These are phyloP conservation scores for Talaromyces sp. DNA, from an alignment of 2,329 filamentous ascomycete species.

Conservation along the genomic window DNA sequence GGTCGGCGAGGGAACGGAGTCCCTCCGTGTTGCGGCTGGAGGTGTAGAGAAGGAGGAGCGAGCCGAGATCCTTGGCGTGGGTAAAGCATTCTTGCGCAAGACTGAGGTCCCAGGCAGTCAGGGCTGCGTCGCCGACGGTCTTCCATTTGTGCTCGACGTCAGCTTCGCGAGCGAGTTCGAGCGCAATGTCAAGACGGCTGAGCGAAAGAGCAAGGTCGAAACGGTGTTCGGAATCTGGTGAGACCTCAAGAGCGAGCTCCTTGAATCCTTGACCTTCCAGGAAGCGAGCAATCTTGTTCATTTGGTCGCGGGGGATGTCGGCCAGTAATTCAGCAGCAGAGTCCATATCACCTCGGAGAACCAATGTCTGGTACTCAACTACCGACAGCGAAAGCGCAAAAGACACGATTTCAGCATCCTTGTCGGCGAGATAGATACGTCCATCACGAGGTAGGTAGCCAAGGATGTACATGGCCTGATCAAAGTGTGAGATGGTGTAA, in stretches of 20 bases:
- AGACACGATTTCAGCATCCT: conserved; percentile 87
- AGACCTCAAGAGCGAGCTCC: conserved; percentile 88
- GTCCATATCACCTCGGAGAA: conserved; percentile 90
- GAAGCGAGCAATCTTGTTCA: conserved; percentile 98
- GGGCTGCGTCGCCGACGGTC: conserved; percentile 86
- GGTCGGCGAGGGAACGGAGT: conserved; percentile 65
- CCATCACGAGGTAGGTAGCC: conserved; percentile 94
- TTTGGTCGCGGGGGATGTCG: conserved; percentile 83
- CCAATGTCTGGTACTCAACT: conserved; percentile 93
- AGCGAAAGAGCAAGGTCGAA: conserved; percentile 86
- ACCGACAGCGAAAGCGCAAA: conserved; percentile 88
- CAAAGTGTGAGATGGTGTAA: conserved; percentile 96
- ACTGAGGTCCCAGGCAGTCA: conserved; percentile 78
- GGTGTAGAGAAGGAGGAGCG: conserved; percentile 80
- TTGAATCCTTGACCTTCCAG: conserved; percentile 96
- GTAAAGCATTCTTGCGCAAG: conserved; percentile 92
- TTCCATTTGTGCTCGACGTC: conserved; percentile 98
- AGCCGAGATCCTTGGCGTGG: conserved; percentile 85
- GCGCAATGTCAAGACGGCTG: conserved; percentile 77
- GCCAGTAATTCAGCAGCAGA: conserved; percentile 79
- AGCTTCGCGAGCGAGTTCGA: conserved; percentile 76
- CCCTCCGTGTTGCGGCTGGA: conserved; percentile 77
- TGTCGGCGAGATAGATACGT: conserved; percentile 92
- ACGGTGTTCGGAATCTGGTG: conserved; percentile 92
- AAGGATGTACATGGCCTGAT: conserved; percentile 89